phyloP scores from a whole-genome alignment of 805 yeast genomes.

The Metschnikowia orientalis region DNA sequence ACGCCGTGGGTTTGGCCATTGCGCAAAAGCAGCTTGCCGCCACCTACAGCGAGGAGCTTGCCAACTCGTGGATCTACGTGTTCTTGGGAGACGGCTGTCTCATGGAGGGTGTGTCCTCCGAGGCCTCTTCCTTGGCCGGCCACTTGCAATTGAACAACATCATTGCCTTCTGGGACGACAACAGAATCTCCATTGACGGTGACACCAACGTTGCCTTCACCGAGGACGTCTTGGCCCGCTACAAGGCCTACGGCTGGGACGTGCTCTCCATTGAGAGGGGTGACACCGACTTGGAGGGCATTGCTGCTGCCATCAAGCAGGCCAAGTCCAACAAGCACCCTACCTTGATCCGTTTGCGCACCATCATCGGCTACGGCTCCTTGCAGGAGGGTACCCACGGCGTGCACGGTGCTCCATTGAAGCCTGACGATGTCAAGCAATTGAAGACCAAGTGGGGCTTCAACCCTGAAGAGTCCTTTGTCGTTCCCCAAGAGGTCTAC shows the following conservation, averaged over 20 bases:
- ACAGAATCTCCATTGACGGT: conserved; percentile 96
- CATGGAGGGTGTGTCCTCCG: conserved; percentile 96
- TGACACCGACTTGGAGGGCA: conserved; percentile 69
- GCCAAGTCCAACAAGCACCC: conserved; percentile 88
- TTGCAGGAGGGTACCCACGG: conserved; percentile 76
- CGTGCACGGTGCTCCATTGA: conserved; percentile 96
- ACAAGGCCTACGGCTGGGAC: conserved; percentile 95
- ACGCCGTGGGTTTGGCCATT: conserved; percentile 94
- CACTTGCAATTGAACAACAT: conserved; percentile 90
- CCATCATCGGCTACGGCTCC: conserved; percentile 95
- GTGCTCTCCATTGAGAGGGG: conserved; percentile 72
- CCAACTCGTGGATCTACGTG: conserved; percentile 71
- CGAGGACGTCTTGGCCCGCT: conserved; percentile 82
- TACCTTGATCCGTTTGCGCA: conserved; percentile 79
- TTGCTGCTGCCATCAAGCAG: conserved; percentile 68
- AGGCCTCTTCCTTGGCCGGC: conserved; percentile 93
- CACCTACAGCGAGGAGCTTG: conserved; percentile 84
- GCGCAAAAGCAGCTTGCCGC: conserved; percentile 93
- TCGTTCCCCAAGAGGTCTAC: conserved; percentile 78
- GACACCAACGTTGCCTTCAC: conserved; percentile 84
- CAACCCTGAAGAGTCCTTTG: conserved; percentile 77
- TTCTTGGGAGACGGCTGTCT: conserved; percentile 97
- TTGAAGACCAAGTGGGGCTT: conserved; percentile 82
- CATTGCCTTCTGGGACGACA: conserved; percentile 94
- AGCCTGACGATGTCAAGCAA: conserved; percentile 86